These are phyloP conservation scores for Gigaspora rosea DNA, from an alignment of 192 early-diverging fungal species.

Conservation along the genomic window DNA sequence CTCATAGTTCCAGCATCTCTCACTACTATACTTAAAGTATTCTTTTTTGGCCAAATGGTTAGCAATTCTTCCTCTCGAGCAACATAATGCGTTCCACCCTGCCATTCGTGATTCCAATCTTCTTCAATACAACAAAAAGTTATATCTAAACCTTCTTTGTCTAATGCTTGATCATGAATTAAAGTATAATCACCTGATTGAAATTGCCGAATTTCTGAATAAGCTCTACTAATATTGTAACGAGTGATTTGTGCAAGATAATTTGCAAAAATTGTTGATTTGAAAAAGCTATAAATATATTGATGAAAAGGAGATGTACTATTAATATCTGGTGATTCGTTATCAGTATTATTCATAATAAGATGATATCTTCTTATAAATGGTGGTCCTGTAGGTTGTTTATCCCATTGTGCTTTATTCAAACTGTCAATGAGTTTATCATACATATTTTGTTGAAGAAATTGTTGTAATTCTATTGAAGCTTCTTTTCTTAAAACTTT, in stretches of 20 bases:
- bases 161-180: constrained; percentile 58
- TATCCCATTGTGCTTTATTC: constrained; percentile 33
- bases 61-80: constrained; percentile 47
- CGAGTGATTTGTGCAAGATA: constrained; percentile 38
- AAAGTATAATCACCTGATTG: constrained; percentile 60
- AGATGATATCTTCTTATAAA: constrained; percentile 53
- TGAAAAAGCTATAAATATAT: constrained; percentile 37
- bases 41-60: constrained; percentile 50
- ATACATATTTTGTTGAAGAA: constrained; percentile 42
- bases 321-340: not conserved
- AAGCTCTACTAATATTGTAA: constrained; percentile 23
- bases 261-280: constrained; percentile 36
- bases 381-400: constrained; percentile 44
- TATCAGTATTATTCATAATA: constrained; percentile 14
- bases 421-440: constrained; percentile 37
- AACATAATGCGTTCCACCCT: constrained; percentile 61
- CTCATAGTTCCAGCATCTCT: constrained; percentile 55
- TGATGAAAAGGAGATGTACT: not conserved
- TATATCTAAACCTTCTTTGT: constrained; percentile 56
- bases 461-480: constrained; percentile 45
- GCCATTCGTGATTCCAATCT: constrained; percentile 55
- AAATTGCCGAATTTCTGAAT: constrained; percentile 49
- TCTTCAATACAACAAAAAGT: constrained; percentile 34
- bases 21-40: constrained; percentile 58
- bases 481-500: constrained; percentile 49